phyloP scores from a whole-genome alignment of 148 eudicot species.

The Spergularia bocconei region DNA sequence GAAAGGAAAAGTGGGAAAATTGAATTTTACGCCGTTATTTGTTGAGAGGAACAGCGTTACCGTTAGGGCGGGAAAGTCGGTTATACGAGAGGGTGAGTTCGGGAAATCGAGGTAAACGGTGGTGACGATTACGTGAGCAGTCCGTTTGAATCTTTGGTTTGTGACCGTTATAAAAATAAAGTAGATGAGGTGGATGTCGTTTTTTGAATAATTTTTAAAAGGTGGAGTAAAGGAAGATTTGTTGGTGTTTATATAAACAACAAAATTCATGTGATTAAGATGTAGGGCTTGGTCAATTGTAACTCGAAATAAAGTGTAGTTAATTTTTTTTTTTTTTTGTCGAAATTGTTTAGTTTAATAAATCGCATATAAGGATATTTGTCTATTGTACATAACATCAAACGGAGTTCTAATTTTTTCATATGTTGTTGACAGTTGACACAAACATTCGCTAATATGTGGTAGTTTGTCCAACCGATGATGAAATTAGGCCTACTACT shows the following conservation, averaged over 20 bases:
- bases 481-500: no score
- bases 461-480: no score
- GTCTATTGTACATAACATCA: no score
- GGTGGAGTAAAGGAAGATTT: not conserved
- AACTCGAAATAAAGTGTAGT: not conserved
- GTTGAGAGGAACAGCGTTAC: conserved; percentile 10
- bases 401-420: no score
- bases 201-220: conserved; percentile 14
- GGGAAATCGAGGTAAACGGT: not conserved
- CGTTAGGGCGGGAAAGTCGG: no score
- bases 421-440: no score
- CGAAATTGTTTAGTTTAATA: no score
- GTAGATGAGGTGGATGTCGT: conserved; percentile 14
- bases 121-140: conserved; percentile 18
- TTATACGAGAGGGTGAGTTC: not conserved
- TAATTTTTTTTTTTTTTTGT: no score
- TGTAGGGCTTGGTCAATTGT: not conserved
- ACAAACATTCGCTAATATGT: no score
- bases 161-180: conserved; percentile 22
- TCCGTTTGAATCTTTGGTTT: conserved; percentile 19
- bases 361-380: no score
- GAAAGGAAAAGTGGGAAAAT: no score
- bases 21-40: conserved; percentile 37
- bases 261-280: conserved; percentile 15
- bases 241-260: not conserved